These are phyloP conservation scores for Penicillium sclerotigenum DNA, from an alignment of 2,329 filamentous ascomycete species.

Conservation along the genomic window DNA sequence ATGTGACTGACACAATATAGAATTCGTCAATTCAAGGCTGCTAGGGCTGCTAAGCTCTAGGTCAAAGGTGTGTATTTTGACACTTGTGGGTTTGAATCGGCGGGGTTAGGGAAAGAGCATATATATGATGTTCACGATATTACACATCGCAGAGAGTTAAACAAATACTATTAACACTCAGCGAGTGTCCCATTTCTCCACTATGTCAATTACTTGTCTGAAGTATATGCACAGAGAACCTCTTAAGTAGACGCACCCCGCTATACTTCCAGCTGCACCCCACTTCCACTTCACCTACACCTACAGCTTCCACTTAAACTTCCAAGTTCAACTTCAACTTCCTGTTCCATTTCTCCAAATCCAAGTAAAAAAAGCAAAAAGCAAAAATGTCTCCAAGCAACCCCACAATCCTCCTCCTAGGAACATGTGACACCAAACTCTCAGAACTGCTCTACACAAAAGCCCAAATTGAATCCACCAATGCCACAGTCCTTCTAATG, in stretches of 20 bases:
- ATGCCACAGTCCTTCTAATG: conserved; percentile 47
- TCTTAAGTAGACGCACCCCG: no score
- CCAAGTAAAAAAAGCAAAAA: background rate
- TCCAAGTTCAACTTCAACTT: background rate
- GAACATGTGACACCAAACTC: conserved; percentile 65
- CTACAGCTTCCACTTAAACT: background rate
- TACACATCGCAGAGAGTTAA: no score
- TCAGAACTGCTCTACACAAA: conserved; percentile 57
- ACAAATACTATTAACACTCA: no score
- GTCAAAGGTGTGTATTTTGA: no score
- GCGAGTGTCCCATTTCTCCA: no score
- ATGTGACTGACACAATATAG: no score
- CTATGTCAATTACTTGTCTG: no score
- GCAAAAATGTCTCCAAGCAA: conserved; percentile 11
- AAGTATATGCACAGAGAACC: no score
- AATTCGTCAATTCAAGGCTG: background rate
- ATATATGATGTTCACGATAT: no score
- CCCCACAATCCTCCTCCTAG: conserved; percentile 53
- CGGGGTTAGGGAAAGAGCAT: no score
- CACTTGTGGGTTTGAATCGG: no score
- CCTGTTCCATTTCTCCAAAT: background rate
- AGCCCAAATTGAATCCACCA: conserved; percentile 41
- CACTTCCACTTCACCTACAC: background rate
- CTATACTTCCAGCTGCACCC: no score
- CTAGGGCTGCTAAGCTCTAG: background rate